phyloP scores from a whole-genome alignment of 805 yeast species.

The Tetrapisispora fleetii region DNA sequence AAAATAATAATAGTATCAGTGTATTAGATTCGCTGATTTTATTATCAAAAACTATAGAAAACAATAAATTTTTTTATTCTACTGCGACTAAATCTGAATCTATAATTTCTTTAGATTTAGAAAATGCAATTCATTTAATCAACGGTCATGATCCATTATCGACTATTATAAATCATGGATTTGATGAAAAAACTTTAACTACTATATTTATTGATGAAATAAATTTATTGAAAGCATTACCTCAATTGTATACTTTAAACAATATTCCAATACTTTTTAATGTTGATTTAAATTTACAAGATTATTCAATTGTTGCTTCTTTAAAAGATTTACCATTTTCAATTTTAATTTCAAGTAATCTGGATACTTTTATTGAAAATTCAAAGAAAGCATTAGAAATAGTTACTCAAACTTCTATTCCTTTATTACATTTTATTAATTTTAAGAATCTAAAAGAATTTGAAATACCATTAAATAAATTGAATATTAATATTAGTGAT shows the following conservation, averaged over 20 bases:
- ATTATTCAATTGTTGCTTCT: conserved; percentile 60
- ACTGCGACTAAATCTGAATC: conserved; percentile 9
- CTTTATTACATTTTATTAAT: conserved; percentile 65
- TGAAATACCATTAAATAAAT: neutral
- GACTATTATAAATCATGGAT: conserved; percentile 12
- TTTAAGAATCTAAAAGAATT: conserved; percentile 5
- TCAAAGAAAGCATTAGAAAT: conserved; percentile 51
- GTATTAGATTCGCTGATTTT: neutral
- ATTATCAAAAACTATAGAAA: neutral
- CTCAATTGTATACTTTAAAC: conserved; percentile 40
- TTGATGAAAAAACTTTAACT: conserved; percentile 20
- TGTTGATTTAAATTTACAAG: conserved; percentile 47
- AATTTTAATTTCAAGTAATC: conserved; percentile 55
- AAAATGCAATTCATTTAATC: conserved; percentile 15
- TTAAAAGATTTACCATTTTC: conserved; percentile 60
- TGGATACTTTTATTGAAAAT: conserved; percentile 43
- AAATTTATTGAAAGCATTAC: conserved; percentile 49
- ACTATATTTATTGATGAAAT: conserved; percentile 45
- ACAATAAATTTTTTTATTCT: conserved; percentile 14
- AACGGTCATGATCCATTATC: conserved; percentile 27
- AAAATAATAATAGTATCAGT: neutral
- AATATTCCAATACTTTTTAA: conserved; percentile 45
- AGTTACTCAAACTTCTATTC: conserved; percentile 37
- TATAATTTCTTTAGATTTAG: conserved; percentile 5
- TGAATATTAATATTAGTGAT: neutral